A percentile compares a stretch with the other conserved stretches of the same genome.
Evolutionary conservation across 768 basidiomycete genomes (phyloP).

Genomic region (Chiua virens): DNA sequence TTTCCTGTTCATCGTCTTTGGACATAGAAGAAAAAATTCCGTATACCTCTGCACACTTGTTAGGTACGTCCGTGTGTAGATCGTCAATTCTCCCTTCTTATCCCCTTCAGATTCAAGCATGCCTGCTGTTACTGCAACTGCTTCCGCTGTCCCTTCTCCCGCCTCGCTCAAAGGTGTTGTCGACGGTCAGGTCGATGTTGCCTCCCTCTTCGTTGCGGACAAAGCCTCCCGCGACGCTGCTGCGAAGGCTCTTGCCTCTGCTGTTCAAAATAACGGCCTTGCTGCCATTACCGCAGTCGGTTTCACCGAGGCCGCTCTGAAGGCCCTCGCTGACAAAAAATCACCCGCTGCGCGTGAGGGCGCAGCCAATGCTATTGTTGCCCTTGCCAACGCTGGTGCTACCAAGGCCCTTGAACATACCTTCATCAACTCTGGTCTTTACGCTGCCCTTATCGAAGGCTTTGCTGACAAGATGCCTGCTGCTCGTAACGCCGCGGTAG

Average conservation of each 20-base stretch:
- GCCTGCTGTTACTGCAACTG: constrained; percentile 75
- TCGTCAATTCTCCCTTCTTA: not conserved
- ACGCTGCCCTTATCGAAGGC: constrained; percentile 81
- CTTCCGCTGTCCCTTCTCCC: constrained; percentile 56
- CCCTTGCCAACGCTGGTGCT: constrained; percentile 68
- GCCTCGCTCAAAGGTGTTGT: constrained; percentile 72
- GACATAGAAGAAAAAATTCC: constrained; percentile 36
- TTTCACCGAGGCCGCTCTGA: constrained; percentile 72
- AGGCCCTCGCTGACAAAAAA: constrained; percentile 95
- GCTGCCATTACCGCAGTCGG: constrained; percentile 66
- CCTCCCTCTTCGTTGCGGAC: constrained; percentile 81
- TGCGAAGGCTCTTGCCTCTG: constrained; percentile 64
- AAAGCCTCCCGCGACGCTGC: constrained; percentile 78
- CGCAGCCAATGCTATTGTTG: constrained; percentile 69
- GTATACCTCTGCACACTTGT: constrained; percentile 35
- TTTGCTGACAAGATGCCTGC: constrained; percentile 95
- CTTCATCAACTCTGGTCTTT: constrained; percentile 85
- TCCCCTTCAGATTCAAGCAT: constrained; percentile 56
- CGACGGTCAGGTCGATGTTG: constrained; percentile 65
- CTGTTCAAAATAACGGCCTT: constrained; percentile 84
- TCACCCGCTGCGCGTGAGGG: constrained; percentile 88
- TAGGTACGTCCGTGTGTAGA: constrained; percentile 39
- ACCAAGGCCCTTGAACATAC: constrained; percentile 83
- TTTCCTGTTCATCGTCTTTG: constrained; percentile 49
- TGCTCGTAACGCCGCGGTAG: constrained; percentile 80